A percentile compares a stretch with the other conserved stretches of the same genome.
Conservation (phyloP, 202 grass and related monocot species). For the Schoenoplectus tabernaemontani region DNA sequence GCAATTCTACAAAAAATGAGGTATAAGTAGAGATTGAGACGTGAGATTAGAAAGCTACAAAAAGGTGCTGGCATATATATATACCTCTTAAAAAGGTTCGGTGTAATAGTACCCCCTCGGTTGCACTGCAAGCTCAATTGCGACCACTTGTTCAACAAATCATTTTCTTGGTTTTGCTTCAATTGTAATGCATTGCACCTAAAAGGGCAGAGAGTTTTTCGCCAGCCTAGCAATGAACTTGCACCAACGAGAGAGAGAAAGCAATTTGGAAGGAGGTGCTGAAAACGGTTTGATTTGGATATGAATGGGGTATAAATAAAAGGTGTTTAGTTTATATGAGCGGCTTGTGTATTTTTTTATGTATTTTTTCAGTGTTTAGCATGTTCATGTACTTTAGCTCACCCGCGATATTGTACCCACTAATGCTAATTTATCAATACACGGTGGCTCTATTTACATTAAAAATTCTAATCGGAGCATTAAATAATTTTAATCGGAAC, state of each 20-base stretch:
- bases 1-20: too few relatives aligned
- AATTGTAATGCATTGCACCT: constrained; percentile 15
- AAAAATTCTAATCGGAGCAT: background rate
- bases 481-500: background rate
- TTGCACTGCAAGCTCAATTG: background rate
- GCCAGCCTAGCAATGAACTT: constrained; percentile 2
- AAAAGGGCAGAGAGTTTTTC: background rate
- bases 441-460: too few relatives aligned
- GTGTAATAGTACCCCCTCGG: background rate
- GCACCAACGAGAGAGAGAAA: constrained; percentile 13
- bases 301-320: constrained; percentile 2
- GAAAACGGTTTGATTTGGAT: constrained; percentile 7
- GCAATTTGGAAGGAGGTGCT: constrained; percentile 2
- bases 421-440: too few relatives aligned
- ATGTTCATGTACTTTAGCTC: background rate
- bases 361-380: background rate
- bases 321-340: background rate
- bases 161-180: constrained; percentile 22
- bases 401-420: background rate
- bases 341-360: background rate
- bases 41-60: too few relatives aligned
- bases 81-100: constrained; percentile 11
- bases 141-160: background rate
- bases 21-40: too few relatives aligned
- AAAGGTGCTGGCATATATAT: background rate